These are phyloP conservation scores for Phytophthora crassamura DNA, from an alignment of 352 stramenopile genomes.

Conservation along the genomic window DNA sequence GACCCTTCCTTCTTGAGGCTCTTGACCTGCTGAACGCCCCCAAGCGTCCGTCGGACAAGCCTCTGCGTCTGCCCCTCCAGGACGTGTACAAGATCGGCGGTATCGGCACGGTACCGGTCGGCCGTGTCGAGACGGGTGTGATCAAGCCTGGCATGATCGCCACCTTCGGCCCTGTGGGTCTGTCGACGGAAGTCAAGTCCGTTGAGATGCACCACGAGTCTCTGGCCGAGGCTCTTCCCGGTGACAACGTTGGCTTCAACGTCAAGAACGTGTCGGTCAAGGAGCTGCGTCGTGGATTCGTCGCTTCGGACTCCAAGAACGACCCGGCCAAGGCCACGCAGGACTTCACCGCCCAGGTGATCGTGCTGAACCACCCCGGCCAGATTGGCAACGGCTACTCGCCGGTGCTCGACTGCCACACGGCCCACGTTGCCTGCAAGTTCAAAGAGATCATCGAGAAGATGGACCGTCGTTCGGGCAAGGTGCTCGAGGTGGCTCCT, in stretches of 20 bases:
- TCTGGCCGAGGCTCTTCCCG: conserved; percentile 91
- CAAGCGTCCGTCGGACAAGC: conserved; percentile 94
- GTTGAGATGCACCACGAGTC: conserved; percentile 97
- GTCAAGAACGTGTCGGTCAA: conserved; percentile 96
- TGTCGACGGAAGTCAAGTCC: conserved; percentile 94
- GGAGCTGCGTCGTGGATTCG: conserved; percentile 94
- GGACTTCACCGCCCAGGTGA: conserved; percentile 96
- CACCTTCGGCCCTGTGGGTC: conserved; percentile 90
- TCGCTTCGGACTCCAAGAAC: conserved; percentile 94
- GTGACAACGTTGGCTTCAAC: conserved; percentile 98
- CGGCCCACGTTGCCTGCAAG: conserved; percentile 96
- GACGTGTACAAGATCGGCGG: conserved; percentile 98
- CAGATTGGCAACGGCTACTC: conserved; percentile 94
- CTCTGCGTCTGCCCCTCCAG: conserved; percentile 96
- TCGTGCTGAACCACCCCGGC: conserved; percentile 96
- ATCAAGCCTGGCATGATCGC: conserved; percentile 95
- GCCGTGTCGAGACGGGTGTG: conserved; percentile 96
- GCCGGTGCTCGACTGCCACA: conserved; percentile 98
- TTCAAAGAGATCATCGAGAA: conserved; percentile 96
- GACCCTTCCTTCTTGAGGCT: conserved; percentile 90
- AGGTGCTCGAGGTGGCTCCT: conserved; percentile 94
- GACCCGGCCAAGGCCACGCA: conserved; percentile 87
- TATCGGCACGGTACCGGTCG: conserved; percentile 97
- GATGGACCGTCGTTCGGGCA: conserved; percentile 96
- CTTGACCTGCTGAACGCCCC: conserved; percentile 93